Evolutionary conservation across 495 filamentous ascomycete genomes (phyloP).

Genomic region (Cercophora samala): DNA sequence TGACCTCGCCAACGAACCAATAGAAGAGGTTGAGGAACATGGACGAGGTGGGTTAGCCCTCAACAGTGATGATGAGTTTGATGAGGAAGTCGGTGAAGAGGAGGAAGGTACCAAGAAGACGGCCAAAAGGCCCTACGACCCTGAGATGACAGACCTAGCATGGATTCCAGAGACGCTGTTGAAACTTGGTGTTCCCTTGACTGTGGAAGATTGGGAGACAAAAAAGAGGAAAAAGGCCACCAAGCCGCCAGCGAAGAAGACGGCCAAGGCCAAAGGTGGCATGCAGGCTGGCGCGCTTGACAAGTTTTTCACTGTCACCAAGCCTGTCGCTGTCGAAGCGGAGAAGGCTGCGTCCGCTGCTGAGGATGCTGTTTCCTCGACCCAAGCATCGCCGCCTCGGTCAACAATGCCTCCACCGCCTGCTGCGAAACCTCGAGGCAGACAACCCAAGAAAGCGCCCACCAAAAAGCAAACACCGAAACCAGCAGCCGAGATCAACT

Average conservation of each 20-base stretch:
- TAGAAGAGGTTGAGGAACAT: slow-evolving; percentile 50
- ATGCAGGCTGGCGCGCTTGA: slow-evolving; percentile 33
- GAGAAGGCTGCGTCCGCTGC: background rate
- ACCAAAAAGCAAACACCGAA: slow-evolving; percentile 19
- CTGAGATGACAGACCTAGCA: slow-evolving; percentile 62
- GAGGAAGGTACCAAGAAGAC: slow-evolving; percentile 24
- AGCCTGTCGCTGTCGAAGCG: slow-evolving; percentile 16
- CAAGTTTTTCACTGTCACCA: slow-evolving; percentile 41
- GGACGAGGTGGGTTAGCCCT: slow-evolving; percentile 49
- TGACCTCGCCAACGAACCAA: slow-evolving; percentile 65
- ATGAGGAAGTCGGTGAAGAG: slow-evolving; percentile 49
- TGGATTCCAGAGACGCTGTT: slow-evolving; percentile 77
- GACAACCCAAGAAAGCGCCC: slow-evolving; percentile 32
- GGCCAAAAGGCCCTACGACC: slow-evolving; percentile 56
- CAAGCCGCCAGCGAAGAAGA: slow-evolving; percentile 23
- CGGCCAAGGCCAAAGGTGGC: slow-evolving; percentile 27
- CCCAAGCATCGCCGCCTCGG: background rate
- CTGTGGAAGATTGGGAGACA: slow-evolving; percentile 75
- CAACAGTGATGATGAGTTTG: slow-evolving; percentile 54
- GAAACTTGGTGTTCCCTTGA: slow-evolving; percentile 64
- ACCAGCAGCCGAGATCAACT: slow-evolving; percentile 32
- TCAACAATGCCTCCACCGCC: slow-evolving; percentile 20
- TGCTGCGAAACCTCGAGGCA: slow-evolving; percentile 28
- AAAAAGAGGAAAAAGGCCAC: slow-evolving; percentile 48
- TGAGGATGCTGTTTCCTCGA: slow-evolving; percentile 3